Conservation (phyloP, 2,329 filamentous ascomycete genomes). For the Dactylella cylindrospora region DNA sequence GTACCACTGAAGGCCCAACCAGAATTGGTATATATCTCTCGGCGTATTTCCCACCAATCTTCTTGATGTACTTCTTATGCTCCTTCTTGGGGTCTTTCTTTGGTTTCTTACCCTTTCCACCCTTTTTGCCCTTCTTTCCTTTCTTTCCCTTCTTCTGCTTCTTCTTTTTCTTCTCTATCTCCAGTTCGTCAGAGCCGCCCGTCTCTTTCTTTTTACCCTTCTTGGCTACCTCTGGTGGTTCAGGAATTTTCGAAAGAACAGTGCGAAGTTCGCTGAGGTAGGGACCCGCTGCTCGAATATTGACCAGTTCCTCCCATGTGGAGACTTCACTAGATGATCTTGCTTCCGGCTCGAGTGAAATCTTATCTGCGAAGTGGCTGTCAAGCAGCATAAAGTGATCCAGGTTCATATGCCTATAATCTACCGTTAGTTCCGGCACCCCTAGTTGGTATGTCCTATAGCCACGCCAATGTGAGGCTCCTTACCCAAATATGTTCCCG, state of each 20-base stretch:
- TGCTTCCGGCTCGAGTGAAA: constrained; percentile 43
- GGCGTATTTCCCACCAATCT: constrained; percentile 76
- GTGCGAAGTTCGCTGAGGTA: constrained; percentile 42
- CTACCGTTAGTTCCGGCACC: no score
- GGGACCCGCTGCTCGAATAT: constrained; percentile 14
- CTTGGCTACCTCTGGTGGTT: constrained; percentile 20
- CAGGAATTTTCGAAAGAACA: constrained; percentile 34
- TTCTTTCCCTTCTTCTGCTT: constrained; percentile 47
- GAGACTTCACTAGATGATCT: constrained; percentile 7
- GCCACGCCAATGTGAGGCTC: not conserved
- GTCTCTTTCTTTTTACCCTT: constrained; percentile 47
- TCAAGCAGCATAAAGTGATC: constrained; percentile 96
- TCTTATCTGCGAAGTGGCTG: constrained; percentile 57
- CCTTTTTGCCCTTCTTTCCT: constrained; percentile 52
- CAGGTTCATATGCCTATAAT: constrained; percentile 82
- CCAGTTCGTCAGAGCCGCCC: constrained; percentile 45
- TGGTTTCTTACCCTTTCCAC: constrained; percentile 59
- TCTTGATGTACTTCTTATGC: constrained; percentile 61
- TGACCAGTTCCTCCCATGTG: constrained; percentile 26
- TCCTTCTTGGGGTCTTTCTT: constrained; percentile 55
- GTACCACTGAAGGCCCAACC: constrained; percentile 83
- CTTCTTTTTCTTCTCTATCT: constrained; percentile 49
- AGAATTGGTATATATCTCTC: constrained; percentile 82
- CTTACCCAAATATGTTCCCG: constrained; percentile 66
- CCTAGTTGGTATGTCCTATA: no score